phyloP scores from a whole-genome alignment of 164 flowering plant species.

The Macadamia tetraphylla region DNA sequence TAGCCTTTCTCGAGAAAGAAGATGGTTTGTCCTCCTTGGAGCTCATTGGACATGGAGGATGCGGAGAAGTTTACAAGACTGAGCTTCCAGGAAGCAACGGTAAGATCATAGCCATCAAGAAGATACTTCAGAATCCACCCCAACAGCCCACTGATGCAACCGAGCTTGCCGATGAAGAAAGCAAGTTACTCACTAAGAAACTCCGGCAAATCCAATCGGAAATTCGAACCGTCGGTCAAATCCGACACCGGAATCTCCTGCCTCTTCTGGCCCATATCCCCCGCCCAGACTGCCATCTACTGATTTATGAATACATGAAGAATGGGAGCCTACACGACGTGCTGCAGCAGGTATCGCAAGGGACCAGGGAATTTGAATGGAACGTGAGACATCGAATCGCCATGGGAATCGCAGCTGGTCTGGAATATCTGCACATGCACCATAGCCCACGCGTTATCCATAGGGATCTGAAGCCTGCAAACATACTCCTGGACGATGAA shows the following conservation, averaged over 20 bases:
- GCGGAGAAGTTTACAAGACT: constrained; percentile 80
- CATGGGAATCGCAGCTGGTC: constrained; percentile 69
- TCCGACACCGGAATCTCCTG: constrained; percentile 75
- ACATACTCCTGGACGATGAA: constrained; percentile 77
- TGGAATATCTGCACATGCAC: constrained; percentile 70
- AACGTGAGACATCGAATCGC: constrained; percentile 49
- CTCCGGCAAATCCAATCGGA: constrained; percentile 81
- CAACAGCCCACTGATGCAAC: constrained; percentile 27
- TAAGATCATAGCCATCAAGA: constrained; percentile 74
- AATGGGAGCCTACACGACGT: constrained; percentile 83
- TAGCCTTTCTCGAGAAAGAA: constrained; percentile 71
- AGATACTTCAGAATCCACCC: constrained; percentile 29
- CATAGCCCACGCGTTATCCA: constrained; percentile 79
- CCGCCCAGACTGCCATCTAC: constrained; percentile 65
- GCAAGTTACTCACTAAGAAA: constrained; percentile 45
- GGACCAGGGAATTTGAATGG: constrained; percentile 66
- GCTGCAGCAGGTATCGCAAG: constrained; percentile 35
- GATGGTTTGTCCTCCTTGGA: constrained; percentile 53
- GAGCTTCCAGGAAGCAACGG: constrained; percentile 56
- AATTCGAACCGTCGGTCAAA: constrained; percentile 68
- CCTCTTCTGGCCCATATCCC: constrained; percentile 69
- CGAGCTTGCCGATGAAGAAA: constrained; percentile 58
- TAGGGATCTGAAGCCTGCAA: constrained; percentile 85
- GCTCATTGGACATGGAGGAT: constrained; percentile 80
- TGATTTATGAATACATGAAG: constrained; percentile 85